Conservation (phyloP, 768 basidiomycete genomes). For the Mycena floridula region DNA sequence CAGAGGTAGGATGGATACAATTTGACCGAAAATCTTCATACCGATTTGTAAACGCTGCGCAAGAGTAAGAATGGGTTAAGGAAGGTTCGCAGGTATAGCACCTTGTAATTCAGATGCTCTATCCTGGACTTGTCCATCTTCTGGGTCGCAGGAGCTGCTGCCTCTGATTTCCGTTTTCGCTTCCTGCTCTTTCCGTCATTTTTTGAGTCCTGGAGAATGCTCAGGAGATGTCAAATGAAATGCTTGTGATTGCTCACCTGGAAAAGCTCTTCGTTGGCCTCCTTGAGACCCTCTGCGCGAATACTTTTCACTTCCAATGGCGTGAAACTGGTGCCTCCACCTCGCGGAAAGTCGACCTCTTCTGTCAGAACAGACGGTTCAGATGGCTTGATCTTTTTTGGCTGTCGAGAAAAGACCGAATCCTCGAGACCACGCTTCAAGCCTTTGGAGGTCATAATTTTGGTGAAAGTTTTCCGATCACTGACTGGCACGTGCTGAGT, state of each 20-base stretch:
- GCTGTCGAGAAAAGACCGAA: conserved; percentile 34
- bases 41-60: conserved; percentile 69
- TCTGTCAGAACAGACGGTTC: conserved; percentile 32
- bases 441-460: conserved; percentile 30
- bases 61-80: conserved; percentile 7
- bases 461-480: too few relatives aligned
- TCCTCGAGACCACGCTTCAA: conserved; percentile 62
- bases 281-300: conserved; percentile 76
- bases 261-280: conserved; percentile 79
- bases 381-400: conserved; percentile 57
- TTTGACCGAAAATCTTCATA: conserved; percentile 85
- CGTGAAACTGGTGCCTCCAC: conserved; percentile 86
- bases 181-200: conserved; percentile 36
- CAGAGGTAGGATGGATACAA: conserved; percentile 81
- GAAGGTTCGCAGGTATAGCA: conserved; percentile 18
- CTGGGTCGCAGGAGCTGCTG: conserved; percentile 23
- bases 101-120: conserved; percentile 94
- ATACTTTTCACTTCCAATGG: conserved; percentile 85
- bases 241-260: conserved; percentile 34
- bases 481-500: too few relatives aligned
- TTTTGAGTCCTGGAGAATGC: conserved; percentile 31
- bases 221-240: conserved; percentile 4
- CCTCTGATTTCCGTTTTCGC: conserved; percentile 42
- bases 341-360: conserved; percentile 92
- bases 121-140: conserved; percentile 63